A percentile compares a stretch with the other conserved stretches of the same genome.
Evolutionary conservation across 202 grass and related monocot species (phyloP).

Genomic region (Dendrocalamus latiflorus): DNA sequence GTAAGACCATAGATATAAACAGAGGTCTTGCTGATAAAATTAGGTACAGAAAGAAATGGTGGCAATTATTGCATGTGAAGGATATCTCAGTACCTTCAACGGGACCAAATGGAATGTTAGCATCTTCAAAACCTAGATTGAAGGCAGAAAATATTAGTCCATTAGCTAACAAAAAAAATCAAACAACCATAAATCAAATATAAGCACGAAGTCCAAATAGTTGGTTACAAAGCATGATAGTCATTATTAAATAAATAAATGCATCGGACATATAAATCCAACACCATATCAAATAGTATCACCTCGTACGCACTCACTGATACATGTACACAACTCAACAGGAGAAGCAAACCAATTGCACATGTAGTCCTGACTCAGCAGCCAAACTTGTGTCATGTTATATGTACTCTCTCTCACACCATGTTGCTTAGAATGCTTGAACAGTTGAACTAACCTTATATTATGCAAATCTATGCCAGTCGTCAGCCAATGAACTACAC

Average conservation of each 20-base stretch:
- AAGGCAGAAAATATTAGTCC: too few relatives aligned
- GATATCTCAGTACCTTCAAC: slow-evolving; percentile 66
- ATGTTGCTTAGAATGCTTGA: background rate
- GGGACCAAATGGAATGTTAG: slow-evolving; percentile 75
- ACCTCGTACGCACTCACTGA: background rate
- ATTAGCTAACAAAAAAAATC: background rate
- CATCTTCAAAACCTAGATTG: slow-evolving; percentile 83
- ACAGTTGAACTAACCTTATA: background rate
- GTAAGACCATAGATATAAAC: too few relatives aligned
- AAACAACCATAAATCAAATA: background rate
- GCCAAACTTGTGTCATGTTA: background rate
- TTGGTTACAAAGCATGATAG: background rate
- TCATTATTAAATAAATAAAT: background rate
- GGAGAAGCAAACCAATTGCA: background rate
- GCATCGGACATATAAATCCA: too few relatives aligned
- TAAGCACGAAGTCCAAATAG: background rate
- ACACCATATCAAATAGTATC: too few relatives aligned
- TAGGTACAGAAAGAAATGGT: too few relatives aligned
- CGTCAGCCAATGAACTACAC: background rate
- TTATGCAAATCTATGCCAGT: background rate
- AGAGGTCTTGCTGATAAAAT: too few relatives aligned
- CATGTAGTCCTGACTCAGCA: background rate
- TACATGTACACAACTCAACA: background rate
- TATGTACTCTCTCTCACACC: background rate
- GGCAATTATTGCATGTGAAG: background rate